Evolutionary conservation across 2,329 filamentous ascomycete species (phyloP), one percentile per base, ranked within the genome.

Genomic region (Botrytis deweyae): DNA sequence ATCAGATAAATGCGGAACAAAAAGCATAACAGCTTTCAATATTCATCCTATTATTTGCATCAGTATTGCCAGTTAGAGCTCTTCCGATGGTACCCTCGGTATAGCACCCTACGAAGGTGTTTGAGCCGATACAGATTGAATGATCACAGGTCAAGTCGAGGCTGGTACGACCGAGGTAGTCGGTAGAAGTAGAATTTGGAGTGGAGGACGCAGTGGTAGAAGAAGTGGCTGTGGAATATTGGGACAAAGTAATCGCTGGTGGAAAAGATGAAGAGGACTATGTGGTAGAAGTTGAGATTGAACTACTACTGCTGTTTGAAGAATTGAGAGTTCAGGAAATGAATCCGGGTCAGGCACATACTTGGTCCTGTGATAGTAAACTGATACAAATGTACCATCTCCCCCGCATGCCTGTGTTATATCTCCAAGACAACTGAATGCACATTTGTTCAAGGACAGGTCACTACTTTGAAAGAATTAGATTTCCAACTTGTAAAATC

Each of bases 321-420:
- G 55, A 58, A 20, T 3, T 62, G 20, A n/a, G 22, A 70, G 55
- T 9, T 36, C 44, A 1, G 69, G 44, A 29, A 71, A 64, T 18
- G 59, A 72, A 72, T 72, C 25, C 1, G 25, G 25, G 6, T 36
- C 36, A 72, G 77, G 76, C 25, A 77, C 78, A 70, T 81, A 82
- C 52, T 79, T 78, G 20, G 73, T 79, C 1, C 76, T 74, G 72
- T 82, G 80, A 52, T 81, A 81, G 72, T 80, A 82, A 38, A 81
- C 65, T n/a, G 79, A 82, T 72, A 82, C 76, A 65, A 79, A 83
- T 4, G 18, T 46, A 46, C 79, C 78, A 55, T 81, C 76, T 7
- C 82, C 82, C 73, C 77, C 76, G 62, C 76, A 77, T 42, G 77
- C 73, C 42, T 77, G 76, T 5, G 73, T 74, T 9, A 38, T 59